phyloP scores from a whole-genome alignment of 1,139 yeast genomes.

The Yamadazyma jaroonii region DNA sequence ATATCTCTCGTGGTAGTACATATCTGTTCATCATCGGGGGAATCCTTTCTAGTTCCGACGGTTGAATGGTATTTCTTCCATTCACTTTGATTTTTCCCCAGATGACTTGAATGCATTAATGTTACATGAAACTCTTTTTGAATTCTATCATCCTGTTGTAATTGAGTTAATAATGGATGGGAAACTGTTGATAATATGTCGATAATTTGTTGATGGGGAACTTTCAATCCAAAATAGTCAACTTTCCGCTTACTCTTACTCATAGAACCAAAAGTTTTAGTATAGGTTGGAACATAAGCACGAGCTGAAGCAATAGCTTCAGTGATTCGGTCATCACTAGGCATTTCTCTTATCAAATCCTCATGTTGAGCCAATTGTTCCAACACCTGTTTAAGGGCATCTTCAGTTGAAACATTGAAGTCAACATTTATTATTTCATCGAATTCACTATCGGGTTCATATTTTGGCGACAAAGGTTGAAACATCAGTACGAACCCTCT shows the following conservation, averaged over 20 bases:
- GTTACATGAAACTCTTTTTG: slow-evolving; percentile 77
- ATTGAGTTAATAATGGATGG: slow-evolving; percentile 26
- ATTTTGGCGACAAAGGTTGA: slow-evolving; percentile 49
- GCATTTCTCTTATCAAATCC: slow-evolving; percentile 38
- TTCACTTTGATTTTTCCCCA: slow-evolving; percentile 20
- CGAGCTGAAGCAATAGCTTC: slow-evolving; percentile 50
- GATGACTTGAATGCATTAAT: slow-evolving; percentile 51
- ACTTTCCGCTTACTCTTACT: slow-evolving; percentile 13
- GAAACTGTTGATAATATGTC: slow-evolving; percentile 9
- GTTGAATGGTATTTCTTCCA: slow-evolving; percentile 22
- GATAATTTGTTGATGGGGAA: slow-evolving; percentile 13
- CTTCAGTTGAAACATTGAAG: slow-evolving; percentile 41
- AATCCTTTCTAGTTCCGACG: slow-evolving; percentile 11
- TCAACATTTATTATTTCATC: slow-evolving; percentile 61
- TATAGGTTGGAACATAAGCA: slow-evolving; percentile 48
- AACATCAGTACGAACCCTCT: slow-evolving; percentile 69
- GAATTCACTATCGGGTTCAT: slow-evolving; percentile 65
- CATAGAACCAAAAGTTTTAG: slow-evolving; percentile 32
- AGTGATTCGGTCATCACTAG: slow-evolving; percentile 37
- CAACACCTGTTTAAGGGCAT: slow-evolving; percentile 50
- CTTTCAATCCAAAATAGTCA: slow-evolving; percentile 28
- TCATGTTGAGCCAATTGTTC: slow-evolving; percentile 34
- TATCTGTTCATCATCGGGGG: slow-evolving; percentile 9
- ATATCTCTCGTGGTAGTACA: slow-evolving; percentile 34
- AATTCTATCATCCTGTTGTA: slow-evolving; percentile 33